Evolutionary conservation across 805 yeast genomes (phyloP), one percentile per base, ranked within the genome.

Genomic region (Candida ulmi): DNA sequence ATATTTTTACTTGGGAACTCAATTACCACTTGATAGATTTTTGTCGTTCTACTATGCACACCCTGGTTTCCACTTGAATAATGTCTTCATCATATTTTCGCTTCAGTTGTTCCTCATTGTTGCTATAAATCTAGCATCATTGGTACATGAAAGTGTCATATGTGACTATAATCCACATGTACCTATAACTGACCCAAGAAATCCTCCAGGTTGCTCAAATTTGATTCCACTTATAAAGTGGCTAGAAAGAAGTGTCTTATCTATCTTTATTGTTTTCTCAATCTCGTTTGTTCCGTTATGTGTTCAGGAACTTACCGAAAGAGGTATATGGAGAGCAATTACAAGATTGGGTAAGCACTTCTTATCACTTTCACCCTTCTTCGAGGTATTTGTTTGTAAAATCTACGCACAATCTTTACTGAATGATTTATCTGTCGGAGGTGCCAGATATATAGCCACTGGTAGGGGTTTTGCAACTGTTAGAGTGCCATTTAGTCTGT

Each of bases 1-100:
- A 57, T 84, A 84, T 60, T 85, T 76, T 59, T 83, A 84, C 55
- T 67, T 85, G 45, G 84, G 90, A 2, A 79, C 88, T 3, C 87
- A 82, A 46, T 64, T 85, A 28, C 88, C 91, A 2, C 63, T 84
- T 45, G 93, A 85, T 54, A 68, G 93, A 51, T 84, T 85, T 64
- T 62, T 84, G 42, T 80, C 91, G 0, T 84, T 85, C 59, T 85
- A 79, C 60, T 85, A 82, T 57, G 95, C 91, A 2, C 95, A 85
- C 53, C 88, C 93, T 2, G 95, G 95, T 17, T 85, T 85, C 65
- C 95, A 85, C 56, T 65, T 84, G 57, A 85, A 85, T 58, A 84
- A 85, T 57, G 77, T 82, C 40, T 80, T 83, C 51, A 83, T 85
- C 56, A 73, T 81, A 45, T 62, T 82, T 23, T 83, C 93, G 1